phyloP scores from a whole-genome alignment of 2,329 filamentous ascomycete genomes.

The Clarireedia sp. region DNA sequence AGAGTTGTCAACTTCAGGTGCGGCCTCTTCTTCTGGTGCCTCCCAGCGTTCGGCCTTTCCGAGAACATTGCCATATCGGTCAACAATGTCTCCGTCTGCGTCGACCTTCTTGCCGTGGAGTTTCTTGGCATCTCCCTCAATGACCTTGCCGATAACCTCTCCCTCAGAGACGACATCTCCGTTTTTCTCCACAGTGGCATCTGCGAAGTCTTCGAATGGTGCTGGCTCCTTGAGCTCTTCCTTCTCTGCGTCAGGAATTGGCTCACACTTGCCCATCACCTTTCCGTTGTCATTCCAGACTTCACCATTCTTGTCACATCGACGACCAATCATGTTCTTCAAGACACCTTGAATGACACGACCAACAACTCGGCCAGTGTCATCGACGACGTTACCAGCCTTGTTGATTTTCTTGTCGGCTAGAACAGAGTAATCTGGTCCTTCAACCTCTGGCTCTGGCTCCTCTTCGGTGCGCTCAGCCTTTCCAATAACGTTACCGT shows the following conservation, averaged over 20 bases:
- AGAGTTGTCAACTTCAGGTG: constrained; percentile 45
- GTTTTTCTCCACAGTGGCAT: constrained; percentile 44
- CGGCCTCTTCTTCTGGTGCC: constrained; percentile 38
- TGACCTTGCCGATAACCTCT: constrained; percentile 49
- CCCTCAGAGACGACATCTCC: constrained; percentile 45
- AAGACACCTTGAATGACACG: constrained; percentile 56
- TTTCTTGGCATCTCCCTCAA: constrained; percentile 56
- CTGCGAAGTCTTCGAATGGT: constrained; percentile 52
- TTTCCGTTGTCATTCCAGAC: constrained; percentile 66
- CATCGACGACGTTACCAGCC: constrained; percentile 47
- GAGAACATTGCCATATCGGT: constrained; percentile 59
- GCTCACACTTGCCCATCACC: constrained; percentile 58
- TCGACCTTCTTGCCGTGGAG: constrained; percentile 60
- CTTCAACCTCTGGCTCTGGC: constrained; percentile 18
- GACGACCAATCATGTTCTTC: constrained; percentile 55
- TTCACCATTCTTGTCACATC: constrained; percentile 57
- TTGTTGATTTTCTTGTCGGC: constrained; percentile 52
- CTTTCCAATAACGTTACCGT: constrained; percentile 45
- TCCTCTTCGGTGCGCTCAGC: constrained; percentile 28
- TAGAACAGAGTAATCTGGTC: constrained; percentile 40
- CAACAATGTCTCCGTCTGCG: constrained; percentile 57
- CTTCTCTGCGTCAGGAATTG: constrained; percentile 48
- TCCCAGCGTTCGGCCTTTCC: constrained; percentile 65
- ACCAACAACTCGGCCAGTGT: constrained; percentile 48
- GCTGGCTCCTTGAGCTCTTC: constrained; percentile 38